A percentile compares a stretch with the other conserved stretches of the same genome.
Evolutionary conservation across 2,329 filamentous ascomycete genomes (phyloP).

Genomic region (Ceratocystis diversiconidia): DNA sequence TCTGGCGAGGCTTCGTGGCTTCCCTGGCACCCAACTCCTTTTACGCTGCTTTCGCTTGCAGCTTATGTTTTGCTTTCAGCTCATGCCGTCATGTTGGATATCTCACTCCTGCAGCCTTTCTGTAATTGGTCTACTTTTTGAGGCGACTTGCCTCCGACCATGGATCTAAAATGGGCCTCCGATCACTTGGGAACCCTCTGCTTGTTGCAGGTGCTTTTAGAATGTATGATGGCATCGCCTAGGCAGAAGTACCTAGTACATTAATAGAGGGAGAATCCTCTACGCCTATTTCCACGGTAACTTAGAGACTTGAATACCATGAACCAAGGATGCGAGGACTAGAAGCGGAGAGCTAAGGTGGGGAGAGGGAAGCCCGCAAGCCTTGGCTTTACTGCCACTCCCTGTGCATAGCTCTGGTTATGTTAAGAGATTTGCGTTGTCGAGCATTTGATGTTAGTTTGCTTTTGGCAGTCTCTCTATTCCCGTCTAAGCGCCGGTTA

Average conservation of each 20-base stretch:
- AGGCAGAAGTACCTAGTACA: not conserved
- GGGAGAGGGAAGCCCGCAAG: not conserved
- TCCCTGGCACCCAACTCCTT: not conserved
- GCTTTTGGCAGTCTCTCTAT: not conserved
- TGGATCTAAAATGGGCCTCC: not conserved
- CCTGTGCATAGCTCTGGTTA: not conserved
- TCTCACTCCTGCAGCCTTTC: not conserved
- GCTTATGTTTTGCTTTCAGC: constrained; percentile 7
- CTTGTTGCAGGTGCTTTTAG: not conserved
- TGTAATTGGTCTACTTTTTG: not conserved
- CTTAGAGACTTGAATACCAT: not conserved
- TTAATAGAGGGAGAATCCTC: not conserved
- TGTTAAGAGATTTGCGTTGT: not conserved
- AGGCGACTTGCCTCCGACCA: not conserved
- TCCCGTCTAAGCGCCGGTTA: not conserved
- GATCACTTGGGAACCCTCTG: not conserved
- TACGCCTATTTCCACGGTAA: not conserved
- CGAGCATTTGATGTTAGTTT: not conserved
- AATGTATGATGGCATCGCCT: not conserved
- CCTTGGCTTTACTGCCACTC: not conserved
- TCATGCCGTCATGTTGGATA: not conserved
- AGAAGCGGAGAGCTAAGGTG: not conserved
- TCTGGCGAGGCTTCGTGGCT: not conserved
- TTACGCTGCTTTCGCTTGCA: not conserved
- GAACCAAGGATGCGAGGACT: not conserved